Percentiles rank a stretch among this genome's conserved stretches.
Evolutionary conservation across 441 rosid genomes (phyloP).

Genomic region (Corymbia calophylla): DNA sequence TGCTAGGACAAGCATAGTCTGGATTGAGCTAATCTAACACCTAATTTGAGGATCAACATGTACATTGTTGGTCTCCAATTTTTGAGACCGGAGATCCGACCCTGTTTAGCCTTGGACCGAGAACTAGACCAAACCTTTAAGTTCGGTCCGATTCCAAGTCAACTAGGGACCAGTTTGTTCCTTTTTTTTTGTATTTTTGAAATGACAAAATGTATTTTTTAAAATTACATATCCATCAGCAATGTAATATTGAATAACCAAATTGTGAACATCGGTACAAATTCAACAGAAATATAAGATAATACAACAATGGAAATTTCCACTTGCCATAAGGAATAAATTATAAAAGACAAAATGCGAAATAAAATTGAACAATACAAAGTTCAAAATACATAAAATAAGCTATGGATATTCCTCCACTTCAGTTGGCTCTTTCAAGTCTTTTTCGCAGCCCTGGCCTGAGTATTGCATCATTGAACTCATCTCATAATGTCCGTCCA

Average conservation of each 20-base stretch:
- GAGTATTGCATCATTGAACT: background rate
- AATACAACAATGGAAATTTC: background rate
- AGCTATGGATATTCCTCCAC: background rate
- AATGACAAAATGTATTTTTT: background rate
- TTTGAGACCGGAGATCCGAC: accelerated
- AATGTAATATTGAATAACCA: background rate
- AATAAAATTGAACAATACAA: no score
- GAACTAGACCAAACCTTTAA: background rate
- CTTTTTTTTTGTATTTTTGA: background rate
- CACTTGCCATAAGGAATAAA: background rate
- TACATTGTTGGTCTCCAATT: accelerated
- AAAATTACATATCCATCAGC: no score
- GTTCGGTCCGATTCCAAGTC: background rate
- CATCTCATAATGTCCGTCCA: background rate
- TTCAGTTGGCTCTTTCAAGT: background rate
- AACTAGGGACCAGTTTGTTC: background rate
- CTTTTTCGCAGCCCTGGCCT: background rate
- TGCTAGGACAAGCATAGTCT: background rate
- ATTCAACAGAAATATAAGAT: background rate
- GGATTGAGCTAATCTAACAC: background rate
- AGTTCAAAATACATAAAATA: background rate
- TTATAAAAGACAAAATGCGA: background rate
- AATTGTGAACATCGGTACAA: background rate
- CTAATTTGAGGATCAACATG: accelerated
- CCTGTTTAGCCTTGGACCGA: background rate